Conservation (phyloP, 169 alveolate genomes). For the Eimeria maxima region DNA sequence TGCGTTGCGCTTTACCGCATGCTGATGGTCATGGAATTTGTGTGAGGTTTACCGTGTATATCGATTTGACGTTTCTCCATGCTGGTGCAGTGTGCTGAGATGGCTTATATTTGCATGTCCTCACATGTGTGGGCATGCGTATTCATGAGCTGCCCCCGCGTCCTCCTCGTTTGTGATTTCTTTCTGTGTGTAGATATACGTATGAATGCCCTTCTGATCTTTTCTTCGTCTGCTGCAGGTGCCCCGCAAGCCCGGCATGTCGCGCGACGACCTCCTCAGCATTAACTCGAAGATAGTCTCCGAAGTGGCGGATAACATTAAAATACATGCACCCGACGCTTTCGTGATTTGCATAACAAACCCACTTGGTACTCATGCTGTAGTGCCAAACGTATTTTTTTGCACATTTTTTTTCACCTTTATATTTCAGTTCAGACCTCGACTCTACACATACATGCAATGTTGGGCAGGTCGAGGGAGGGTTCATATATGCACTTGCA, state of each 20-base stretch:
- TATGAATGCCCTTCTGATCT: not conserved
- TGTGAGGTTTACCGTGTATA: no score
- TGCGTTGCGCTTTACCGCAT: no score
- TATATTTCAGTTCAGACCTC: not conserved
- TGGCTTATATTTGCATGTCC: no score
- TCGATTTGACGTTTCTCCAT: no score
- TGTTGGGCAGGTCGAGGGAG: no score
- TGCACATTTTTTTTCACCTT: no score
- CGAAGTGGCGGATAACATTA: conserved; percentile 87
- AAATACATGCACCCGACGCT: conserved; percentile 88
- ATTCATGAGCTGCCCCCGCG: no score
- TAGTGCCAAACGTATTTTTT: not conserved
- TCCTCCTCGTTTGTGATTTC: not conserved
- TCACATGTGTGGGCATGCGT: no score
- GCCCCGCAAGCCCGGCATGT: conserved; percentile 92
- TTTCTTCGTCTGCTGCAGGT: conserved; percentile 83
- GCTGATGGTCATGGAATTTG: no score
- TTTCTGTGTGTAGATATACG: not conserved
- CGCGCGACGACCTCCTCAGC: conserved; percentile 89
- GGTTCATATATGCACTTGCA: no score
- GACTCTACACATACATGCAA: not conserved
- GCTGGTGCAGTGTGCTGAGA: no score
- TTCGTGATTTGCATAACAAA: conserved; percentile 90
- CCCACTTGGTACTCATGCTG: conserved; percentile 86
- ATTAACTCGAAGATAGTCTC: conserved; percentile 88